These are phyloP conservation scores for Megacollybia marginata DNA, from an alignment of 768 basidiomycete genomes.

Conservation along the genomic window DNA sequence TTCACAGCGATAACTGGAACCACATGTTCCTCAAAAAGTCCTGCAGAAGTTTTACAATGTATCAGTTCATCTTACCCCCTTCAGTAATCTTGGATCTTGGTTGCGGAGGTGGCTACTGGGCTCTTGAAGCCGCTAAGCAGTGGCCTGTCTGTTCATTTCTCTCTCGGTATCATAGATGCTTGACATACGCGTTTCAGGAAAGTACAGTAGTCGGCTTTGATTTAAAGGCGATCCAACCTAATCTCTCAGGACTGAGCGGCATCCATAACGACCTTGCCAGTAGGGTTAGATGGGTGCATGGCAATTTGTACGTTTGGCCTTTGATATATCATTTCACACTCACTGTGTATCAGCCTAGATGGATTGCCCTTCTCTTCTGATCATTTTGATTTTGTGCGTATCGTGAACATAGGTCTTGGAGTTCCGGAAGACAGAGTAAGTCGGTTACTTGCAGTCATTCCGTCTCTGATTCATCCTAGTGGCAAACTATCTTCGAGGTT, in stretches of 20 bases:
- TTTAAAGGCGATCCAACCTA: slow-evolving; percentile 46
- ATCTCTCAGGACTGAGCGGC: slow-evolving; percentile 26
- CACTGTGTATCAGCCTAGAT: slow-evolving; percentile 40
- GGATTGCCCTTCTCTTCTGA: slow-evolving; percentile 50
- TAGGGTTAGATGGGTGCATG: slow-evolving; percentile 60
- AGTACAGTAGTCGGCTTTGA: slow-evolving; percentile 57
- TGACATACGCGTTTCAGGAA: slow-evolving; percentile 25
- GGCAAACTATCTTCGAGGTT: slow-evolving; percentile 63
- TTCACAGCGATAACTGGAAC: slow-evolving; percentile 62
- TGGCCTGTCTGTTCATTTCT: slow-evolving; percentile 46
- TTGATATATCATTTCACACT: neutral
- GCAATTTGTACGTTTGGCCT: slow-evolving; percentile 46
- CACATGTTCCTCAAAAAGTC: slow-evolving; percentile 52
- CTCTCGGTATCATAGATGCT: slow-evolving; percentile 1
- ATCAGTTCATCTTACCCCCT: slow-evolving; percentile 46
- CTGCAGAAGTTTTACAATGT: slow-evolving; percentile 42
- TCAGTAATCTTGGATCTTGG: slow-evolving; percentile 56
- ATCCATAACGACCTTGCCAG: slow-evolving; percentile 30
- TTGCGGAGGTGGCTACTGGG: slow-evolving; percentile 68
- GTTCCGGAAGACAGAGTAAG: slow-evolving; percentile 67
- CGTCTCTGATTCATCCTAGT: slow-evolving; percentile 25
- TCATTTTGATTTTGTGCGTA: slow-evolving; percentile 60
- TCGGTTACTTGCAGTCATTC: slow-evolving; percentile 6
- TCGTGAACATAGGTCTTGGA: slow-evolving; percentile 56
- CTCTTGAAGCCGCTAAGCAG: slow-evolving; percentile 54